A percentile compares a stretch with the other conserved stretches of the same genome.
Conservation (phyloP, 495 filamentous ascomycete genomes). For the Talaromyces adpressus region DNA sequence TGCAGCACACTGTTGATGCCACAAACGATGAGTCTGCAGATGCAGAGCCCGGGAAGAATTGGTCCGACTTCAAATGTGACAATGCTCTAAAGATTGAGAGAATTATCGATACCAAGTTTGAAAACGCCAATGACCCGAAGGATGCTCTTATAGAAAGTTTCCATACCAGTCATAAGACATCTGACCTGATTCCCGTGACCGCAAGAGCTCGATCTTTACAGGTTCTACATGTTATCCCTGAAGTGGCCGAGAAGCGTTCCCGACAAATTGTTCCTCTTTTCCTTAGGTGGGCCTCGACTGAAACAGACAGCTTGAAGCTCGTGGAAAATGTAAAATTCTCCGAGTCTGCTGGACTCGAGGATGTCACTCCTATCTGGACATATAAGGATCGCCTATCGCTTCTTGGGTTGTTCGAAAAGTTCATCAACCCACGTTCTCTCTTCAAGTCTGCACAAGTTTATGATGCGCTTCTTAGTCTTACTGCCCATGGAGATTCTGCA, state of each 20-base stretch:
- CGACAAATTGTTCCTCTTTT: conserved; percentile 79
- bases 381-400: conserved; percentile 75
- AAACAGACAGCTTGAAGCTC: conserved; percentile 32
- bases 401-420: conserved; percentile 74
- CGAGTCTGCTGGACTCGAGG: conserved; percentile 20
- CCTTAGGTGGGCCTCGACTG: conserved; percentile 60
- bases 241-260: conserved; percentile 77
- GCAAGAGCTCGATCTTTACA: conserved; percentile 72
- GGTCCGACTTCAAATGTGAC: conserved; percentile 69
- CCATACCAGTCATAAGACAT: conserved; percentile 26
- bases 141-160: conserved; percentile 24
- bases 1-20: conserved; percentile 43
- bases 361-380: conserved; percentile 32
- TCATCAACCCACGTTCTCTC: conserved; percentile 75
- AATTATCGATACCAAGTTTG: conserved; percentile 26
- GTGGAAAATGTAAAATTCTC: conserved; percentile 13
- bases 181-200: conserved; percentile 28
- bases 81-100: conserved; percentile 57
- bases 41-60: conserved; percentile 6
- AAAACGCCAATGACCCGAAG: conserved; percentile 15
- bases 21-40: conserved; percentile 20
- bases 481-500: conserved; percentile 82
- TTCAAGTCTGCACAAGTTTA: conserved; percentile 75
- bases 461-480: conserved; percentile 58
- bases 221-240: conserved; percentile 65